These are phyloP conservation scores for Asparagopsis taxiformis DNA, from an alignment of 31 red algal genomes.

Conservation along the genomic window DNA sequence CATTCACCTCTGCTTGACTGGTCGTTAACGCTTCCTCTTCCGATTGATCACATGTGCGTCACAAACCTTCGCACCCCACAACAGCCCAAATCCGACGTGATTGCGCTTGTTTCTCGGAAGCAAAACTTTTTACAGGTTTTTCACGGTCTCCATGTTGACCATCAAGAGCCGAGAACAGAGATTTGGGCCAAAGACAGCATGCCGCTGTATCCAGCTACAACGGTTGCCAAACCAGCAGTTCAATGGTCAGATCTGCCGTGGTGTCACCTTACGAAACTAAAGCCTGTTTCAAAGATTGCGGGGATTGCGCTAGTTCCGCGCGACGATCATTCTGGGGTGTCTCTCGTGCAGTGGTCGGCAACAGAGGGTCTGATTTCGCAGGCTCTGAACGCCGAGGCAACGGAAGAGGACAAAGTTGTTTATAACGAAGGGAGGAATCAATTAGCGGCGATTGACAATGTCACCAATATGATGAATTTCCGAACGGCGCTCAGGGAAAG, in stretches of 20 bases:
- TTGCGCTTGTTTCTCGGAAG: slow-evolving; percentile 16
- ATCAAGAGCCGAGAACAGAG: not conserved
- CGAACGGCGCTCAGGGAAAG: slow-evolving; percentile 3
- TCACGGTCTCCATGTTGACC: slow-evolving; percentile 21
- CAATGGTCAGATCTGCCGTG: slow-evolving; percentile 54
- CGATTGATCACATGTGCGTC: slow-evolving; percentile 23
- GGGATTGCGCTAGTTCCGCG: slow-evolving; percentile 22
- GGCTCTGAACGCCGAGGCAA: slow-evolving; percentile 1
- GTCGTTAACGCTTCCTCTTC: slow-evolving; percentile 33
- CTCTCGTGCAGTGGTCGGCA: slow-evolving; percentile 30
- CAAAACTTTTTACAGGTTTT: slow-evolving; percentile 42
- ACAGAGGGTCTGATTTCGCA: slow-evolving; percentile 31
- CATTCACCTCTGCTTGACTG: slow-evolving; percentile 31
- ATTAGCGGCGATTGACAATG: not conserved
- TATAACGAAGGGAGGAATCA: not conserved
- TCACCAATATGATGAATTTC: not conserved
- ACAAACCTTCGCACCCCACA: not conserved
- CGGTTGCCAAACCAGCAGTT: not conserved
- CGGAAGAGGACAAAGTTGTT: slow-evolving; percentile 2
- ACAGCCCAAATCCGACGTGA: slow-evolving; percentile 13
- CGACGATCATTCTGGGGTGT: not conserved
- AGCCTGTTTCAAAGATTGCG: not conserved
- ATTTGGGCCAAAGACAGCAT: not conserved
- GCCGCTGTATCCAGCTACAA: not conserved
- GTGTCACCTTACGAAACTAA: slow-evolving; percentile 21